A percentile compares a stretch with the other conserved stretches of the same genome.
These are phyloP conservation scores for Fusarium austroafricanum DNA, from an alignment of 2,329 filamentous ascomycete genomes.

Conservation along the genomic window DNA sequence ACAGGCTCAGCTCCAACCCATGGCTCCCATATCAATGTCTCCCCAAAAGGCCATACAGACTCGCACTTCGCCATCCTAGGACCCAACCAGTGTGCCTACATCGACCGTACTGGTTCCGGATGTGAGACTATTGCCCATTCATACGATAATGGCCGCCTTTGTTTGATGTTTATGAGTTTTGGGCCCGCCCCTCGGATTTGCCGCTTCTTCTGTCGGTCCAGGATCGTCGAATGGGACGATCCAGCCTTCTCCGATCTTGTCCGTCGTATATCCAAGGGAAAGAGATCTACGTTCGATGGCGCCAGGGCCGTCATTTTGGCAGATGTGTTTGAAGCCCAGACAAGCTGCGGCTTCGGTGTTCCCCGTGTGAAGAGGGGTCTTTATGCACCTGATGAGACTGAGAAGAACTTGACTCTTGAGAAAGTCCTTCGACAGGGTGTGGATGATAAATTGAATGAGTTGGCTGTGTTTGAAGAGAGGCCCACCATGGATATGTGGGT, in stretches of 20 bases:
- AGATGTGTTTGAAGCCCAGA: constrained; percentile 74
- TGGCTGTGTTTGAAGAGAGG: constrained; percentile 63
- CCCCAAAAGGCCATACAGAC: constrained; percentile 76
- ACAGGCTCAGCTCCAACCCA: constrained; percentile 76
- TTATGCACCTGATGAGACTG: constrained; percentile 48
- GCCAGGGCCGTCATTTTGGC: constrained; percentile 71
- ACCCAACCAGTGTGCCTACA: constrained; percentile 72
- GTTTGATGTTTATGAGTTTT: constrained; percentile 79
- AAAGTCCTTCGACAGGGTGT: constrained; percentile 44
- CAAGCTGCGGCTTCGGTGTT: constrained; percentile 74
- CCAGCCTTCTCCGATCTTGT: constrained; percentile 62
- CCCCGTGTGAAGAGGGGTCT: constrained; percentile 61
- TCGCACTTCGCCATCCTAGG: constrained; percentile 71
- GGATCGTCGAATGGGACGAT: constrained; percentile 70
- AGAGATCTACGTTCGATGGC: constrained; percentile 55
- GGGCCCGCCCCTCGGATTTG: constrained; percentile 69
- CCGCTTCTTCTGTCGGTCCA: constrained; percentile 70
- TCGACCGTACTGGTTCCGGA: constrained; percentile 80
- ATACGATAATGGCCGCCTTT: constrained; percentile 81
- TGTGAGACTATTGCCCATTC: constrained; percentile 81
- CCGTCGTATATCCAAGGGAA: constrained; percentile 54
- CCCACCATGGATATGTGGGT: constrained; percentile 67
- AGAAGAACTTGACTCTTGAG: constrained; percentile 33
- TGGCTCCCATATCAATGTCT: constrained; percentile 79
- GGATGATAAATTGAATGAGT: constrained; percentile 49